A percentile compares a stretch with the other conserved stretches of the same genome.
phyloP scores from a whole-genome alignment of 306 rosid genomes.

The Benincasa hispida region DNA sequence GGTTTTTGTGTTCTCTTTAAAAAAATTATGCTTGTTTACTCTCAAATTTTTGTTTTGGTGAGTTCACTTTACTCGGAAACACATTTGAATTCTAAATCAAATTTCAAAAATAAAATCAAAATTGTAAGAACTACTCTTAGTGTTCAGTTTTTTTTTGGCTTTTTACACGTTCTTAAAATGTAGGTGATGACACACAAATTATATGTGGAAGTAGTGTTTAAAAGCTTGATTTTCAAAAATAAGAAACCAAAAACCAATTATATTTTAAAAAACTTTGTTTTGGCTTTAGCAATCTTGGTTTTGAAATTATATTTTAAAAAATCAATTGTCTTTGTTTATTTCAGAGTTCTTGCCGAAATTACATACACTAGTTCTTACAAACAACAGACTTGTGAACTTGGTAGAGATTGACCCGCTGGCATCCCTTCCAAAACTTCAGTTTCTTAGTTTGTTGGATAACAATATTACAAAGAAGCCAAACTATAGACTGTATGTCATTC shows the following conservation, averaged over 20 bases:
- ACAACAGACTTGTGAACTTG: constrained; percentile 90
- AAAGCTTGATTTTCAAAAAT: too few species aligned
- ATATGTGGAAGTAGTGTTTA: too few species aligned
- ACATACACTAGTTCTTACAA: constrained; percentile 77
- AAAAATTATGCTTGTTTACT: too few species aligned
- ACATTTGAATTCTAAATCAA: too few species aligned
- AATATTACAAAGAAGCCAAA: constrained; percentile 72
- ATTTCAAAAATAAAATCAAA: too few species aligned
- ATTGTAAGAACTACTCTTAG: too few species aligned
- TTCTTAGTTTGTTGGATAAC: constrained; percentile 79
- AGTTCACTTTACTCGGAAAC: too few species aligned
- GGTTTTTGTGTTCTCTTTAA: too few species aligned
- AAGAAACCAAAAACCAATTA: neutral
- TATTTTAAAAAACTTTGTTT: neutral
- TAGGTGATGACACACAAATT: too few species aligned
- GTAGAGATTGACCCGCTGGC: constrained; percentile 81
- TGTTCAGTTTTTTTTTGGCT: too few species aligned
- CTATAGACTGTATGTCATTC: constrained; percentile 74
- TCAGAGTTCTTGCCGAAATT: constrained; percentile 82
- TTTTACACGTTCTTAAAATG: too few species aligned
- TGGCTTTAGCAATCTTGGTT: neutral
- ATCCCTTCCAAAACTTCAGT: constrained; percentile 66
- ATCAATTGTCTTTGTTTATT: neutral
- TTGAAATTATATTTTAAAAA: neutral
- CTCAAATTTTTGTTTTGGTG: too few species aligned